Evolutionary conservation across 345 rosid genomes (phyloP), one percentile per base, ranked within the genome.

Genomic region (Salix caprea): DNA sequence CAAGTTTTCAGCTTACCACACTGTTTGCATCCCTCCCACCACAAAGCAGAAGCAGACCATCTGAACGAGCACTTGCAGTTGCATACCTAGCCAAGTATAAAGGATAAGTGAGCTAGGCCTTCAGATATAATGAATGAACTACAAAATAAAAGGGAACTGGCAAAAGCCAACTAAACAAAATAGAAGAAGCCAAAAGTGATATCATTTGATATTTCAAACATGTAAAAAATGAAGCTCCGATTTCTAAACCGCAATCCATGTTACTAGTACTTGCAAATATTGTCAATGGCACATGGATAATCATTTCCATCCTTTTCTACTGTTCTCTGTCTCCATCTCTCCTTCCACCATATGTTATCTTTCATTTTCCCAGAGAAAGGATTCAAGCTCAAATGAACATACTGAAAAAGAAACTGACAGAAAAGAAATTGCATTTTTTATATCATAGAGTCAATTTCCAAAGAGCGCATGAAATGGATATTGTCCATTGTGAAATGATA

Each of bases 1-100:
- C 46, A 26, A 74, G 61, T 60, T 61, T 74, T 39, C n/a, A 68
- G 69, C 96, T 86, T 76, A 96, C 99, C 95, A 94, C 98, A 85
- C 97, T 92, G 71, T 83, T 96, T 34, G 93, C 90, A 88, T 96
- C 99, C 75, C 98, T 89, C 81, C 99, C 99, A 44, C 99, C 99
- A 87, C 98, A 96, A 74, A 96, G 99, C 78, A 96, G 85, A 76
- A 96, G 99, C 83, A 96, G 98, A 75, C 99, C 99, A 87, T 96
- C 98, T 72, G 99, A 94, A 46, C 98, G 93, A 26, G 99, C 99
- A 88, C 99, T 92, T 83, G 98, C 99, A 69, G 99, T 96, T 65
- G 99, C 98, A 81, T 96, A 96, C 99, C 99, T 96, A 85, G 78
- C 44, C 68, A 83, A 40, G 73, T 30, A 65, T 23, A 66, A 75